phyloP scores from a whole-genome alignment of 192 early-diverging fungal genomes.

The Coemansia sp. region DNA sequence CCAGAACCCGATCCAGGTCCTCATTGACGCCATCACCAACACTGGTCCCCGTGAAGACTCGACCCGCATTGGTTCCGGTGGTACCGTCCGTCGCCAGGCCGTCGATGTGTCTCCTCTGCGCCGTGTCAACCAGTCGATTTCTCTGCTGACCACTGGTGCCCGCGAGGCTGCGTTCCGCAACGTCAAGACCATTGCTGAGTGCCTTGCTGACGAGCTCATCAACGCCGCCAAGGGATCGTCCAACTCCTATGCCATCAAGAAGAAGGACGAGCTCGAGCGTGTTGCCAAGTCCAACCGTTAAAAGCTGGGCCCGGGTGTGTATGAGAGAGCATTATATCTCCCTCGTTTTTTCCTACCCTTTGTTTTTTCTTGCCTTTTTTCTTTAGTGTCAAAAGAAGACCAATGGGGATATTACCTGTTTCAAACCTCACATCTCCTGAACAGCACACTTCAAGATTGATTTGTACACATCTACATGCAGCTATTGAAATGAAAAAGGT shows the following conservation, averaged over 20 bases:
- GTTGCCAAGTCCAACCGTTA: slow-evolving; percentile 62
- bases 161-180: slow-evolving; percentile 99
- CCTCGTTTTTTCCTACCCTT: neutral
- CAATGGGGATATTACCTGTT: neutral
- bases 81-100: slow-evolving; percentile 98
- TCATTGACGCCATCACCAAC: slow-evolving; percentile 99
- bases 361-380: slow-evolving; percentile 4
- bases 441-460: neutral
- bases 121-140: slow-evolving; percentile 95
- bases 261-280: slow-evolving; percentile 96
- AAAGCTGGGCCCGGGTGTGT: neutral
- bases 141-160: slow-evolving; percentile 91
- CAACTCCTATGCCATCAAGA: slow-evolving; percentile 99
- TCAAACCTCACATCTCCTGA: neutral
- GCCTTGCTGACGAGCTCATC: slow-evolving; percentile 99
- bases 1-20: slow-evolving; percentile 96
- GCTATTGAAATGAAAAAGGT: neutral
- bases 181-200: slow-evolving; percentile 99
- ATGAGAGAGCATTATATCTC: neutral
- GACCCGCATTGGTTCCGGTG: slow-evolving; percentile 95
- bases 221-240: slow-evolving; percentile 98
- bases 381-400: neutral
- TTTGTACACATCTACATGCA: too few species aligned
- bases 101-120: slow-evolving; percentile 99
- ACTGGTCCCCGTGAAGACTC: slow-evolving; percentile 99